A percentile compares a stretch with the other conserved stretches of the same genome.
phyloP scores from a whole-genome alignment of 768 basidiomycete species.

The Pleurotus eryngii region DNA sequence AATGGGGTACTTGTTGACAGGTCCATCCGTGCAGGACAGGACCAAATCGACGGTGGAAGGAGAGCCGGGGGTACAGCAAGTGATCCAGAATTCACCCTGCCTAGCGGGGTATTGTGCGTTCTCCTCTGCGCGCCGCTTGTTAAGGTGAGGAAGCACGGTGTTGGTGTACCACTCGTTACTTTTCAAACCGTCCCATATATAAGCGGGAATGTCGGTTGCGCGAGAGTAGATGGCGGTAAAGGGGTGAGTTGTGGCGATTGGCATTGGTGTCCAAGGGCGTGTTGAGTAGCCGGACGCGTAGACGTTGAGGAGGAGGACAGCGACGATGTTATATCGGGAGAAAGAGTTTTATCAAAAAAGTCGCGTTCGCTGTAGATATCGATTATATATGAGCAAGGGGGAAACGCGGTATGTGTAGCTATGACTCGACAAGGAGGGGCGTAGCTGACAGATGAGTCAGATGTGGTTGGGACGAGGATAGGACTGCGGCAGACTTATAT shows the following conservation, averaged over 20 bases:
- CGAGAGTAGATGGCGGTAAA: constrained; percentile 17
- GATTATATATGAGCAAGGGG: no score
- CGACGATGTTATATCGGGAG: no score
- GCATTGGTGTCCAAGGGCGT: not conserved
- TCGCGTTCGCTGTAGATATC: no score
- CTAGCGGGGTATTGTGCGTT: not conserved
- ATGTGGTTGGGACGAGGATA: no score
- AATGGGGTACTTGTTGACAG: constrained; percentile 59
- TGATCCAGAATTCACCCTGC: constrained; percentile 33
- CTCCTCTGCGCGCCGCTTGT: constrained; percentile 24
- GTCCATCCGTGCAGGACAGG: constrained; percentile 54
- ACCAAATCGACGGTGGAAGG: constrained; percentile 42
- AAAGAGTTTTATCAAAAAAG: no score
- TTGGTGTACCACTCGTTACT: constrained; percentile 38
- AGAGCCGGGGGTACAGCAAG: constrained; percentile 14
- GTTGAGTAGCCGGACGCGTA: no score
- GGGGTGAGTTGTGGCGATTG: not conserved
- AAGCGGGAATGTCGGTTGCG: constrained; percentile 32
- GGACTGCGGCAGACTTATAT: no score
- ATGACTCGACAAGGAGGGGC: no score
- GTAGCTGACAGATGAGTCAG: no score
- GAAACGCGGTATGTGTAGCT: no score
- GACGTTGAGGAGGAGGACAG: no score
- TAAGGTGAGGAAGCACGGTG: constrained; percentile 34
- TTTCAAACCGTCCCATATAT: constrained; percentile 34